These are phyloP conservation scores for Candida silvicultrix DNA, from an alignment of 805 yeast genomes.

Conservation along the genomic window DNA sequence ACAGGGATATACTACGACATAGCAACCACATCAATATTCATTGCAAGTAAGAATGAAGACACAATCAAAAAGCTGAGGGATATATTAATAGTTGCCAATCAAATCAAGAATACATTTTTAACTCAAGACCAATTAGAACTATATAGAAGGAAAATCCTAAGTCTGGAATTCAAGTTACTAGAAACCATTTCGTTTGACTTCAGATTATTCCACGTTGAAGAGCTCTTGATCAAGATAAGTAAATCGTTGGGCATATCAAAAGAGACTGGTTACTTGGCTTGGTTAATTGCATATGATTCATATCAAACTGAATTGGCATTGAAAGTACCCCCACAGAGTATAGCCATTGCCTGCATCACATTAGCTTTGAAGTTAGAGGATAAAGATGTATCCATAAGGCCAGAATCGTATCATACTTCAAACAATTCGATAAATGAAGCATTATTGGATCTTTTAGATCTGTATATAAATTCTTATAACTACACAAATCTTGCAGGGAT, in stretches of 20 bases:
- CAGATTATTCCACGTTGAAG: slow-evolving; percentile 61
- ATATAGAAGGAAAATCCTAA: slow-evolving; percentile 50
- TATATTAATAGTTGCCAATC: slow-evolving; percentile 39
- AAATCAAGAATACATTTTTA: slow-evolving; percentile 22
- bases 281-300: slow-evolving; percentile 74
- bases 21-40: slow-evolving; percentile 61
- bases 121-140: slow-evolving; percentile 37
- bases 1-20: slow-evolving; percentile 49
- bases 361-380: slow-evolving; percentile 47
- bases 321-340: slow-evolving; percentile 68
- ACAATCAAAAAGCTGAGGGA: slow-evolving; percentile 71
- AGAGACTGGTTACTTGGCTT: slow-evolving; percentile 48
- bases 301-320: slow-evolving; percentile 63
- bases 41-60: slow-evolving; percentile 78
- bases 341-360: slow-evolving; percentile 62
- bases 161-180: slow-evolving; percentile 63
- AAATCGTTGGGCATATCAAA: slow-evolving; percentile 42
- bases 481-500: slow-evolving; percentile 39
- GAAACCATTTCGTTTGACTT: slow-evolving; percentile 81
- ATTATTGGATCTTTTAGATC: slow-evolving; percentile 50
- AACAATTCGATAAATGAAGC: slow-evolving; percentile 36
- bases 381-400: slow-evolving; percentile 21
- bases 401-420: slow-evolving; percentile 7
- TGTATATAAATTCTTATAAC: slow-evolving; percentile 52
- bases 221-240: slow-evolving; percentile 53